Evolutionary conservation across 768 basidiomycete genomes (phyloP), one percentile per base, ranked within the genome.

Genomic region (Gautieria morchelliformis): DNA sequence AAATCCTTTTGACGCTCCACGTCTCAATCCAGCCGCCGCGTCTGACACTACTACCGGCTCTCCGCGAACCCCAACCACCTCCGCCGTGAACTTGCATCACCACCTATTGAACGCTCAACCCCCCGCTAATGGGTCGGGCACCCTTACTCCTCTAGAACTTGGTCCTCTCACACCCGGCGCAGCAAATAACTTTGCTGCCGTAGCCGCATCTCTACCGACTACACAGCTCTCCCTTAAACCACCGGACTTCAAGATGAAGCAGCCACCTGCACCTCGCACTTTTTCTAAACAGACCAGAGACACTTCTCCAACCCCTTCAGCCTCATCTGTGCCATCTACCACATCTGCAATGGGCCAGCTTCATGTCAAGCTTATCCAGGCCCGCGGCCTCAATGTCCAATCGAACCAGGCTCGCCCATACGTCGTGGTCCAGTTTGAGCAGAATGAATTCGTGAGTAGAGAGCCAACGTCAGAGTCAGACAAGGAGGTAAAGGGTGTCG

Each of bases 401-500:
- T 78, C 83, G 14, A 64, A 78, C 44, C 68, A 75, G 60, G 83
- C 88, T 4, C 77, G 83, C 0, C 90, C 93, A 17, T 98, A 99
- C 69, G 89, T 93, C 64, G 94, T 98, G 69, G 93, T 94, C 63
- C 89, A 93, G 71, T 99, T 97, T 71, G 96, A 99, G 75, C 89
- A 98, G 72, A 97, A 93, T 78, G 96, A 99, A 72, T 99, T 97
- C 67, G 85, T 99, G 69, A 85, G 85, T 64, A 76, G 96, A 46
- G 90, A 95, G 69, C 90, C 93, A 27, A 89, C 86, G 24, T 81
- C 83, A 62, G 89, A 91, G 69, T 74, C 78, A 17, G 89, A 89
- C 74, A 93, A 89, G 75, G 89, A 92, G 71, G 87, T 90, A 70
- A 91, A 86, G 69, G 92, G 90, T 64, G 78, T 79, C 41, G 80